Evolutionary conservation across 108 stramenopile species (phyloP).

Genomic region (Asterionellopsis glacialis): DNA sequence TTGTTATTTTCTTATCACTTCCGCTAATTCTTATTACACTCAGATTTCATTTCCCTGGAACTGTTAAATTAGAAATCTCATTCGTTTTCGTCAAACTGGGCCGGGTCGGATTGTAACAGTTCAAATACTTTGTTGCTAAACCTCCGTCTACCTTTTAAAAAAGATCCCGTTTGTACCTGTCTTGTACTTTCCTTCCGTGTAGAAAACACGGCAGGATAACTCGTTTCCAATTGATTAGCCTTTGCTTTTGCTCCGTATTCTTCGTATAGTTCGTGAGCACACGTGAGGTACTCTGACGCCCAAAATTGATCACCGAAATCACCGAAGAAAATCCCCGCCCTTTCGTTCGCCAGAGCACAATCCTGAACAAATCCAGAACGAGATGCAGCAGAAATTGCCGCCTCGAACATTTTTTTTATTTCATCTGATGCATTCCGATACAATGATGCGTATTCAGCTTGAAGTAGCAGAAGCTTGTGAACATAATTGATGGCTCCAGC

Average conservation of each 20-base stretch:
- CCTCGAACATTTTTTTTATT: slow-evolving; percentile 19
- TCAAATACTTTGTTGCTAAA: no score
- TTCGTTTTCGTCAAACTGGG: no score
- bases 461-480: slow-evolving; percentile 14
- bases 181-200: no score
- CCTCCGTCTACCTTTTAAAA: no score
- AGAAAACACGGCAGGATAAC: background rate
- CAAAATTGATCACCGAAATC: slow-evolving; percentile 16
- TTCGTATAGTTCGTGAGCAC: slow-evolving; percentile 25
- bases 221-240: background rate
- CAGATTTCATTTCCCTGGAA: no score
- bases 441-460: slow-evolving; percentile 26
- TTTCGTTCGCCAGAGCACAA: slow-evolving; percentile 30
- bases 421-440: background rate
- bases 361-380: slow-evolving; percentile 27
- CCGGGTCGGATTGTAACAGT: no score
- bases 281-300: slow-evolving; percentile 22
- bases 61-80: no score
- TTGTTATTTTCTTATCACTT: no score
- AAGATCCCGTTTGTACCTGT: no score
- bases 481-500: slow-evolving; percentile 20
- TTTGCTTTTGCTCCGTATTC: slow-evolving; percentile 49
- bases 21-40: no score
- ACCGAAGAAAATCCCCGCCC: slow-evolving; percentile 22
- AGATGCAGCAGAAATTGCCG: slow-evolving; percentile 22